phyloP scores from a whole-genome alignment of 2,329 filamentous ascomycete species.

The Sporothrix pseudoabietina region DNA sequence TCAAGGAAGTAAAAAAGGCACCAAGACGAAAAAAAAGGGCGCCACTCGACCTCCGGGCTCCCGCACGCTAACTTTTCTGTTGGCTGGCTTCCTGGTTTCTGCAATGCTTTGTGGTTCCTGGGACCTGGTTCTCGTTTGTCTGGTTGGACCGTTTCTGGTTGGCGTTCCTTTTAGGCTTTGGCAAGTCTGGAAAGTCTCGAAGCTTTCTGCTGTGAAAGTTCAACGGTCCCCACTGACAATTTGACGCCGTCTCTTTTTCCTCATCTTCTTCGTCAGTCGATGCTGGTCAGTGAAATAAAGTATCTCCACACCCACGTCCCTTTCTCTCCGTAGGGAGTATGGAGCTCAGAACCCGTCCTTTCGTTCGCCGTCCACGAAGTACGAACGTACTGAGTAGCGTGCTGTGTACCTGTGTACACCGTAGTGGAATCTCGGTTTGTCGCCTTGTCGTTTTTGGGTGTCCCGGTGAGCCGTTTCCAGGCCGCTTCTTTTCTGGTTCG shows the following conservation, averaged over 20 bases:
- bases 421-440: background rate
- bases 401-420: background rate
- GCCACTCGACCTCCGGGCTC: conserved; percentile 1
- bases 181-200: background rate
- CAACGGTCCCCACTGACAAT: background rate
- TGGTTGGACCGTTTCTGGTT: conserved; percentile 1
- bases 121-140: background rate
- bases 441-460: background rate
- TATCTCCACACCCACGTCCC: background rate
- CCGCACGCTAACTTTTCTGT: conserved; percentile 10
- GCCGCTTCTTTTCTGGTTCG: background rate
- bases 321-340: background rate
- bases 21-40: background rate
- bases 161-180: background rate
- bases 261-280: background rate
- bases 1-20: background rate
- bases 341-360: background rate
- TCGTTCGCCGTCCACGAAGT: background rate
- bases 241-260: conserved; percentile 11
- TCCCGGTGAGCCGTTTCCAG: conserved; percentile 4
- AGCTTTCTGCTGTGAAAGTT: background rate
- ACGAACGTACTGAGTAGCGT: background rate
- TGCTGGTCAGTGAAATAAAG: background rate
- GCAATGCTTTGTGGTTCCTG: background rate
- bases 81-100: background rate